Percentiles rank a stretch among this genome's conserved stretches.
These are phyloP conservation scores for Solanum pinnatisectum DNA, from an alignment of 257 asterid species.

Conservation along the genomic window DNA sequence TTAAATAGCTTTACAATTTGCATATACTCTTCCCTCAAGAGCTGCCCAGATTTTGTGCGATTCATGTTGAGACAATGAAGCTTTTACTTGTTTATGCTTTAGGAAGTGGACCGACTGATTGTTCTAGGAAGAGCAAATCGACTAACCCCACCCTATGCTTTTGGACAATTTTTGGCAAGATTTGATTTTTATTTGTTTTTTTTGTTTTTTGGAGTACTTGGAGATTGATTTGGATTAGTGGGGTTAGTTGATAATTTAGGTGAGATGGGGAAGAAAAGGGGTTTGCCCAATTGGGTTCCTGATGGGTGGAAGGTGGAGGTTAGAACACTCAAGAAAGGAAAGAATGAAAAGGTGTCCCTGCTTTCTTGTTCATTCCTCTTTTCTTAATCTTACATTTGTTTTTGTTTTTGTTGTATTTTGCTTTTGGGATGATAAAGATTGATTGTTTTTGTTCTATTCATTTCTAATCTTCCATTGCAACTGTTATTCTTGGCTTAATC, in stretches of 20 bases:
- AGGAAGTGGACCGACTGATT: too few species aligned
- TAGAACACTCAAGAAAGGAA: constrained; percentile 21
- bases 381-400: neutral
- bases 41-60: too few species aligned
- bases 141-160: too few species aligned
- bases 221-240: neutral
- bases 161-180: neutral
- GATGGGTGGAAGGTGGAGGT: constrained; percentile 53
- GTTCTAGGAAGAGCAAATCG: too few species aligned
- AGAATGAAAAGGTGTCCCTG: constrained; percentile 35
- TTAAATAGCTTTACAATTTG: too few species aligned
- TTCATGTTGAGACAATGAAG: too few species aligned
- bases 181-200: neutral
- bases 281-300: constrained; percentile 53
- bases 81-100: too few species aligned
- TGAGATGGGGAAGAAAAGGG: constrained; percentile 31
- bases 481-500: neutral
- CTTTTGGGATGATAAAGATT: neutral
- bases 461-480: neutral
- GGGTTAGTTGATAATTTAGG: neutral
- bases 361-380: neutral
- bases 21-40: too few species aligned
- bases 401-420: neutral
- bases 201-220: neutral
- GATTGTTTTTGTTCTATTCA: neutral